Conservation (phyloP, 2,329 filamentous ascomycete genomes). For the Fusarium coffeatum region DNA sequence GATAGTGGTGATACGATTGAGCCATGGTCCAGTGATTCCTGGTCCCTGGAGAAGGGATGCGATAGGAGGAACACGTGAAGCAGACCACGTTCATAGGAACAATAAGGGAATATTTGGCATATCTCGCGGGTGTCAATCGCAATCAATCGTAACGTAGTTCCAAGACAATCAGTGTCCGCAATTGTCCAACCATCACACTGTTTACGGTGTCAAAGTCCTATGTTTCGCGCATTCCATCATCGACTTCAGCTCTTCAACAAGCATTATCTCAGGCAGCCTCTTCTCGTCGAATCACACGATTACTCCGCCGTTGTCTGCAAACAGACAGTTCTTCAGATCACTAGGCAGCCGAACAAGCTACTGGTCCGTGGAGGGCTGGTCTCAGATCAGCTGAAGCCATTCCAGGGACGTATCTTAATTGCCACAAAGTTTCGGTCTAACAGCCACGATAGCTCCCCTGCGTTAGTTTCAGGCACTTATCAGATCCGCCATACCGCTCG, state of each 20-base stretch:
- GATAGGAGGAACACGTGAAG: no score
- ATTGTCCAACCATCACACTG: no score
- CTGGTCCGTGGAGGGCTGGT: not conserved
- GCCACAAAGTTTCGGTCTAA: not conserved
- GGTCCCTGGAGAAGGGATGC: not conserved
- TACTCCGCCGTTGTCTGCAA: no score
- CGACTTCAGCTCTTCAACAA: not conserved
- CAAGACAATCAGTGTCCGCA: no score
- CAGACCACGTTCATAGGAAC: no score
- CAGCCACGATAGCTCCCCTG: not conserved
- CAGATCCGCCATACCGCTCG: not conserved
- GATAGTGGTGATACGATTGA: not conserved
- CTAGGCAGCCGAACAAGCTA: not conserved
- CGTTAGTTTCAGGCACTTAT: not conserved
- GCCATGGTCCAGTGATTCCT: not conserved
- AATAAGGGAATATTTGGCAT: not conserved
- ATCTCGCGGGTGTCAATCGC: no score
- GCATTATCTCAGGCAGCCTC: no score
- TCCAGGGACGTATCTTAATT: no score
- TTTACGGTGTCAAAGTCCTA: no score
- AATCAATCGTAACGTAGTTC: no score
- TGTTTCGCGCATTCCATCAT: rapidly evolving
- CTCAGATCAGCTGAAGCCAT: not conserved
- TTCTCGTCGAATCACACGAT: no score
- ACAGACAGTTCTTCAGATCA: no score